Base-by-base conservation (phyloP, 257 asterid species). In the Echium plantagineum region DNA sequence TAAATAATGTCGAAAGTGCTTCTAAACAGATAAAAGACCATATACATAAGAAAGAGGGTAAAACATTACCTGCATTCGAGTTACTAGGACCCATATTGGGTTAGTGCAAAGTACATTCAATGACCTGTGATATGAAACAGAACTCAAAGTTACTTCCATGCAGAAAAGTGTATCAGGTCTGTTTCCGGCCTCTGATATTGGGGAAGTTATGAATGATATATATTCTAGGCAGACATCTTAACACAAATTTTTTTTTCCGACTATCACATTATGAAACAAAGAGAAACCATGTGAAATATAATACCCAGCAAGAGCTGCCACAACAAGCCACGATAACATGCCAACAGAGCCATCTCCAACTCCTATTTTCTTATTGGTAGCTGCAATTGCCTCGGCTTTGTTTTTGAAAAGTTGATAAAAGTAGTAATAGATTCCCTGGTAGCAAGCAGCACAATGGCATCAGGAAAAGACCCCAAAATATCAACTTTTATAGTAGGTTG, bases 231-330 rank as follows among this genome's bases (percentile, higher is more conserved):
- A 1, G 62, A 24, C 26, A 56, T n/a, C 35, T 57, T 35, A 17
- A 3, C 16, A 48, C 5, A 13, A 12, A 3, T n/a, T n/a, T n/a
- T n/a, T 4, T 49, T 20, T 9, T n/a, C 20, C 20, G 13, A 49
- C 54, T n/a, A 59, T 15, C 20, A n/a, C 21, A 26, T 26, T 42
- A 48, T 61, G 22, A 60, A 26, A 20, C 30, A 63, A 28, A 28
- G 32, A 35, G 26, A 28, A 59, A 55, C 38, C n/a, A 49, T 49
- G 6, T 35, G 9, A 26, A 20, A 20, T 8, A 7, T 57, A 32
- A 7, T 72, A 89, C 94, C 97, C 97, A 42, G 97, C 94, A 74
- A 87, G 87, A 58, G 95, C 94, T 64, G 97, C 97, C 51, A 90
- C 97, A 21, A 87, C 52, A 58, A 90, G 90, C 96, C 96, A 87